A percentile compares a stretch with the other conserved stretches of the same genome.
Evolutionary conservation across 805 yeast genomes (phyloP).

Genomic region (Wickerhamomyces silvicola): DNA sequence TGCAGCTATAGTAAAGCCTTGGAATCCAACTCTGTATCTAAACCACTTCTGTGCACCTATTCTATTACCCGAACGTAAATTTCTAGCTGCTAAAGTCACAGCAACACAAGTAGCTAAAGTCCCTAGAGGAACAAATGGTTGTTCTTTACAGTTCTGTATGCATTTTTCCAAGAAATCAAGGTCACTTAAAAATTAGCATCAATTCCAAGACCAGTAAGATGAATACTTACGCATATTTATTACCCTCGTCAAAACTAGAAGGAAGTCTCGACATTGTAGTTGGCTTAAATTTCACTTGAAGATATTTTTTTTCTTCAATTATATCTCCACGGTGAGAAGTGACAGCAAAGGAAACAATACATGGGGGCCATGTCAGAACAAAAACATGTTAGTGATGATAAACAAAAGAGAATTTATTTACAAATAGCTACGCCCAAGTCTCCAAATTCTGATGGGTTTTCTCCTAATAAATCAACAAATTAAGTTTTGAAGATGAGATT

Average conservation of each 20-base stretch:
- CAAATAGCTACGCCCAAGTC: slow-evolving; percentile 40
- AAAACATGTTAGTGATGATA: not conserved
- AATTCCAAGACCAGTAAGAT: too few species aligned
- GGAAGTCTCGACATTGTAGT: slow-evolving; percentile 25
- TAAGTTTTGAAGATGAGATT: slow-evolving; percentile 13
- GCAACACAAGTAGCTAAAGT: slow-evolving; percentile 75
- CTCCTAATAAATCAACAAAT: slow-evolving; percentile 16
- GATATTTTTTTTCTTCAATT: too few species aligned
- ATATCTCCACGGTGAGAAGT: too few species aligned
- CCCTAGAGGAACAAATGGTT: slow-evolving; percentile 87
- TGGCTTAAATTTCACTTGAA: not conserved
- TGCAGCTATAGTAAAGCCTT: slow-evolving; percentile 77
- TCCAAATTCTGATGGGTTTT: slow-evolving; percentile 31
- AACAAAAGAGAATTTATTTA: slow-evolving; percentile 13
- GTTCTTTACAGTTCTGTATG: slow-evolving; percentile 63
- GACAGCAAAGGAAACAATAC: too few species aligned
- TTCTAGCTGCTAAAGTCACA: slow-evolving; percentile 69
- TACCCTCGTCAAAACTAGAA: slow-evolving; percentile 29
- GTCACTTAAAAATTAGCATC: slow-evolving; percentile 25
- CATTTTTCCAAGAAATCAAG: slow-evolving; percentile 51
- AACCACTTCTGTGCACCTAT: slow-evolving; percentile 78
- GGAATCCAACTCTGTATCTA: slow-evolving; percentile 84
- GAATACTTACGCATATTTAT: slow-evolving; percentile 18
- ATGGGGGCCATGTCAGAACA: too few species aligned
- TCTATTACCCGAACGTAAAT: slow-evolving; percentile 66